phyloP scores from a whole-genome alignment of 1,139 yeast species.

The Arxiozyma slooffiae region DNA sequence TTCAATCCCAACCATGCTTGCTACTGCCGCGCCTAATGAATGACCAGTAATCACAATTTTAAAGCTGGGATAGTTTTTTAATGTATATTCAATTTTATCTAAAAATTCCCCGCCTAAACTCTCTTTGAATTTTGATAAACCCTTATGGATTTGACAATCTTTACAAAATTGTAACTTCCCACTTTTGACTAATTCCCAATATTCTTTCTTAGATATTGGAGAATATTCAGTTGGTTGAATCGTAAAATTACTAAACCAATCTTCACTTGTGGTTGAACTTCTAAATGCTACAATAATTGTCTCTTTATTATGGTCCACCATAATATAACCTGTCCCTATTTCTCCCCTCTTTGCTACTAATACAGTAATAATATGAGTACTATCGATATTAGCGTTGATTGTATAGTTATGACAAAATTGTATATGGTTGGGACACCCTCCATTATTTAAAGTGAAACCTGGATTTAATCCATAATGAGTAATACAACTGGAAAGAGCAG shows the following conservation, averaged over 20 bases:
- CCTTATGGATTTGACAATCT: slow-evolving; percentile 50
- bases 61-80: slow-evolving; percentile 38
- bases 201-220: slow-evolving; percentile 19
- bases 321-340: slow-evolving; percentile 41
- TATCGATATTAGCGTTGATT: slow-evolving; percentile 28
- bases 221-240: slow-evolving; percentile 38
- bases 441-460: slow-evolving; percentile 19
- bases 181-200: slow-evolving; percentile 18
- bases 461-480: slow-evolving; percentile 12
- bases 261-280: slow-evolving; percentile 49
- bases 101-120: slow-evolving; percentile 36
- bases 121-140: slow-evolving; percentile 40
- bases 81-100: slow-evolving; percentile 31
- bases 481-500: slow-evolving; percentile 27
- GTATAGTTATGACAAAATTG: slow-evolving; percentile 22
- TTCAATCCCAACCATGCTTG: slow-evolving; percentile 52
- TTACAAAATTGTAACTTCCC: slow-evolving; percentile 32
- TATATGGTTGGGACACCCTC: slow-evolving; percentile 27
- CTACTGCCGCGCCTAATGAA: slow-evolving; percentile 65
- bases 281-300: slow-evolving; percentile 39
- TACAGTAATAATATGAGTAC: slow-evolving; percentile 30
- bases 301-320: slow-evolving; percentile 32
- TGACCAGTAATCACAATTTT: slow-evolving; percentile 52
- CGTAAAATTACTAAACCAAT: slow-evolving; percentile 47
- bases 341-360: slow-evolving; percentile 36